Percentiles rank a stretch among this genome's conserved stretches.
These are phyloP conservation scores for Wickerhamiella shivajii DNA, from an alignment of 805 yeast genomes.

Conservation along the genomic window DNA sequence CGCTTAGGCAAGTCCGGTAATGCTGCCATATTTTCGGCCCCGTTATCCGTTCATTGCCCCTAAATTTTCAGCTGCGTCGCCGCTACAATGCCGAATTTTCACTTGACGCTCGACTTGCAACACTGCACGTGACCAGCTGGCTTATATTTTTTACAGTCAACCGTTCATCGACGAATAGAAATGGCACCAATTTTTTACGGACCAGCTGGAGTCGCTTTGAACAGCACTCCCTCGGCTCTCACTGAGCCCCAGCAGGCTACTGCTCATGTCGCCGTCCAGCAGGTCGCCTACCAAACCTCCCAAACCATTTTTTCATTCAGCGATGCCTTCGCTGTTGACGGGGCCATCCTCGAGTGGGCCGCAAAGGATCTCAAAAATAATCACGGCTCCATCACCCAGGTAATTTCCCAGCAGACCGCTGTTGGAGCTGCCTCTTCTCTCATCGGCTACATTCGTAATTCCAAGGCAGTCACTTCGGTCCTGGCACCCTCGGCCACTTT, in stretches of 20 bases:
- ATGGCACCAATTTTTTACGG: too few relatives aligned
- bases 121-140: too few relatives aligned
- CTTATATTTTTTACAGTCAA: too few relatives aligned
- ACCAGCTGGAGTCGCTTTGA: slow-evolving; percentile 5
- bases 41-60: too few relatives aligned
- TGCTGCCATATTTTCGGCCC: too few relatives aligned
- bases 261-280: slow-evolving; percentile 22
- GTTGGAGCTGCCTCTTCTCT: slow-evolving; percentile 73
- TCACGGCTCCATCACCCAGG: slow-evolving; percentile 42
- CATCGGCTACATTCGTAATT: slow-evolving; percentile 43
- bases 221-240: slow-evolving; percentile 1
- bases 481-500: slow-evolving; percentile 57
- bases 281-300: slow-evolving; percentile 23
- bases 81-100: too few relatives aligned
- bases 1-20: too few relatives aligned
- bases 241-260: slow-evolving; percentile 12
- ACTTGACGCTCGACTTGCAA: too few relatives aligned
- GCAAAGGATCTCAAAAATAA: slow-evolving; percentile 36
- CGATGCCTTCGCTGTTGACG: slow-evolving; percentile 44
- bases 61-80: too few relatives aligned
- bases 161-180: too few relatives aligned
- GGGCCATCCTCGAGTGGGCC: slow-evolving; percentile 48
- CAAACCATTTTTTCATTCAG: slow-evolving; percentile 40
- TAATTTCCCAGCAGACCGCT: slow-evolving; percentile 49
- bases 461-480: slow-evolving; percentile 26